These are phyloP conservation scores for Aschersonia sp. DNA, from an alignment of 2,329 filamentous ascomycete genomes.

Conservation along the genomic window DNA sequence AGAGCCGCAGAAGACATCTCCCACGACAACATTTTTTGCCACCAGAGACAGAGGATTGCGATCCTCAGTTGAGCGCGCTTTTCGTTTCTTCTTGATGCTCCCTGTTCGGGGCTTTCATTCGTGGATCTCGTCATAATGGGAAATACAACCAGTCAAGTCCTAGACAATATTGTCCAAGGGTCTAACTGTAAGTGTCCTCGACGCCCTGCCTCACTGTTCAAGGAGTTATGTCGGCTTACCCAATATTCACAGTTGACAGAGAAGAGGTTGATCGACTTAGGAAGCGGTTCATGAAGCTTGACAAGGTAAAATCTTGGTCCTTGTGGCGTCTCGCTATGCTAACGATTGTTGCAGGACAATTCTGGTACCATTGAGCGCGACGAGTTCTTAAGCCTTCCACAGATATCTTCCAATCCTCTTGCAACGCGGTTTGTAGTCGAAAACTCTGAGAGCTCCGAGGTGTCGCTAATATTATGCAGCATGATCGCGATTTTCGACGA, in stretches of 20 bases:
- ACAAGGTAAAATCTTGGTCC: constrained; percentile 55
- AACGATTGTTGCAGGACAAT: constrained; percentile 53
- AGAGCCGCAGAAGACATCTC: too few relatives aligned
- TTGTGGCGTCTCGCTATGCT: constrained; percentile 1
- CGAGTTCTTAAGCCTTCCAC: constrained; percentile 91
- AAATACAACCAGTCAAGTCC: constrained; percentile 57
- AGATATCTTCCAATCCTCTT: constrained; percentile 94
- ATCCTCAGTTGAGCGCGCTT: too few relatives aligned
- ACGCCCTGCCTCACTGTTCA: not conserved
- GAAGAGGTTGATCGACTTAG: constrained; percentile 92
- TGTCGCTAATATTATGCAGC: constrained; percentile 25
- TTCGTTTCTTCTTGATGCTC: too few relatives aligned
- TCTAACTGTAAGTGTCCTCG: constrained; percentile 63
- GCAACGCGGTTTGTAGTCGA: constrained; percentile 64
- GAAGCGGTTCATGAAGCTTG: constrained; percentile 98
- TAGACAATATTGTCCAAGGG: constrained; percentile 91
- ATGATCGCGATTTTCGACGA: constrained; percentile 99
- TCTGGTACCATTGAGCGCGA: constrained; percentile 97
- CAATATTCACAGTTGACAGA: constrained; percentile 58
- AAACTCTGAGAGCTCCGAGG: not conserved
- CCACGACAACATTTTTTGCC: too few relatives aligned
- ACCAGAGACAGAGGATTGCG: too few relatives aligned
- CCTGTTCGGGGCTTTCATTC: too few relatives aligned
- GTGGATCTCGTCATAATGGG: constrained; percentile 32
- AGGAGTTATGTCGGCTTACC: constrained; percentile 1